Evolutionary conservation across 1,284 basidiomycete genomes (phyloP), one percentile per base, ranked within the genome.

Genomic region (Blastosporella zonata): DNA sequence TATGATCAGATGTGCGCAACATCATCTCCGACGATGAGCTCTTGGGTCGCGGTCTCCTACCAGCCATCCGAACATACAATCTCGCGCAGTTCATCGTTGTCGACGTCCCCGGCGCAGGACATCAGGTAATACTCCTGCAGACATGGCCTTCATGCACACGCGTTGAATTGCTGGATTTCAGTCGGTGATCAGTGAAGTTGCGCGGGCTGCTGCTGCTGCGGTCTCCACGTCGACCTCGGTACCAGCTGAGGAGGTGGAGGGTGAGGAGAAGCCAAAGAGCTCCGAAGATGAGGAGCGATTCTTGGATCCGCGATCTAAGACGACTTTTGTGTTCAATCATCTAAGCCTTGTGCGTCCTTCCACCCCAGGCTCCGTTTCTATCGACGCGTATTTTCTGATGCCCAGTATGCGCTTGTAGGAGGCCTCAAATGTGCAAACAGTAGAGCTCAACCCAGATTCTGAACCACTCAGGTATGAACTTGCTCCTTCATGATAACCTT

Each of bases 21-120:
- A 90, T 97, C 63, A 84, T 97, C 59, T 80, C 79, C 35, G 87
- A 95, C 68, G 92, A 97, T 62, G 82, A 84, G 12, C 74, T 79
- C 15, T 78, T 97, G 42, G 87, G 94, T 64, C 73, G 76, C 7
- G 86, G 87, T 48, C 79, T 94, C 35, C 73, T 83, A 1, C 87
- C 90, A 1, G 85, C 90, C 2, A 68, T 96, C 50, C 73, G 78
- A 47, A 78, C 90, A 55, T 95, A 96, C 69, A 95, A 96, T 62
- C 71, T 90, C 49, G 77, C 81, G 29, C 93, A 97, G 62, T 89
- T 94, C 62, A 87, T 84, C 34, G 82, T 84, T 28, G 88, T 88
- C n/a, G 87, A 91, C 51, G 79, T 90, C 2, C 87, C 87, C 2
- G 82, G 76, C n/a, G 71, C 77, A 34, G 71, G 77, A 46, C 81